phyloP scores from a whole-genome alignment of 2,329 filamentous ascomycete species.

The Clonostachys rosea region DNA sequence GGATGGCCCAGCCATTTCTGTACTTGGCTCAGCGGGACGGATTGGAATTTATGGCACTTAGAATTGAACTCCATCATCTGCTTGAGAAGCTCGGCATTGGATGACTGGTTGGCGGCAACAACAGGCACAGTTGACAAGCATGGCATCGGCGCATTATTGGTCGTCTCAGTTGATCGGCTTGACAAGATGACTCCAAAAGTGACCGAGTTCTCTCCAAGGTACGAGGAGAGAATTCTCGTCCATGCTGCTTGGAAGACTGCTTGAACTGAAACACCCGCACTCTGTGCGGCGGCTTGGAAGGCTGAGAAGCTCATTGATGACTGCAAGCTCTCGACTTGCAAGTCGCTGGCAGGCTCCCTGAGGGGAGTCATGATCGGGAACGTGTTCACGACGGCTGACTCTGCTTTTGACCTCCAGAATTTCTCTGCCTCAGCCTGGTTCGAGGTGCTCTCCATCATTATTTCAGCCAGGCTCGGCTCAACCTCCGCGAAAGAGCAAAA shows the following conservation, averaged over 20 bases:
- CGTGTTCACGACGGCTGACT: slow-evolving; percentile 53
- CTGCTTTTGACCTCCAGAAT: slow-evolving; percentile 61
- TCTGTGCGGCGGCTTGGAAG: slow-evolving; percentile 52
- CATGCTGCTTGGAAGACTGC: slow-evolving; percentile 73
- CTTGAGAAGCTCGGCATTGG: slow-evolving; percentile 52
- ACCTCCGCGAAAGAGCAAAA: slow-evolving; percentile 12
- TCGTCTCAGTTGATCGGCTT: slow-evolving; percentile 60
- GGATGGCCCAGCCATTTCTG: slow-evolving; percentile 67
- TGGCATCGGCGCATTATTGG: slow-evolving; percentile 62
- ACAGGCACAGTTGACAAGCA: slow-evolving; percentile 81
- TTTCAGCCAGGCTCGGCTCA: slow-evolving; percentile 29
- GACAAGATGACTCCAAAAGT: slow-evolving; percentile 80
- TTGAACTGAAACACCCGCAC: slow-evolving; percentile 67
- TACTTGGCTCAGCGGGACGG: slow-evolving; percentile 65
- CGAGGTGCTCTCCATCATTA: slow-evolving; percentile 26
- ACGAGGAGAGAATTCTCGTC: slow-evolving; percentile 69
- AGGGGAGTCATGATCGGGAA: slow-evolving; percentile 75
- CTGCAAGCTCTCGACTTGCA: slow-evolving; percentile 21
- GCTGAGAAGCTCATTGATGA: slow-evolving; percentile 31
- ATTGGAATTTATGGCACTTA: slow-evolving; percentile 63
- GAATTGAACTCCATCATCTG: slow-evolving; percentile 64
- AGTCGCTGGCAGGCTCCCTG: slow-evolving; percentile 21
- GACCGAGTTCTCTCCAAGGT: slow-evolving; percentile 69
- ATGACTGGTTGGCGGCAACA: slow-evolving; percentile 46
- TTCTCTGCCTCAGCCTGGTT: slow-evolving; percentile 25